Base-by-base conservation (phyloP, 352 stramenopile species). In the Phytopythium vexans region DNA sequence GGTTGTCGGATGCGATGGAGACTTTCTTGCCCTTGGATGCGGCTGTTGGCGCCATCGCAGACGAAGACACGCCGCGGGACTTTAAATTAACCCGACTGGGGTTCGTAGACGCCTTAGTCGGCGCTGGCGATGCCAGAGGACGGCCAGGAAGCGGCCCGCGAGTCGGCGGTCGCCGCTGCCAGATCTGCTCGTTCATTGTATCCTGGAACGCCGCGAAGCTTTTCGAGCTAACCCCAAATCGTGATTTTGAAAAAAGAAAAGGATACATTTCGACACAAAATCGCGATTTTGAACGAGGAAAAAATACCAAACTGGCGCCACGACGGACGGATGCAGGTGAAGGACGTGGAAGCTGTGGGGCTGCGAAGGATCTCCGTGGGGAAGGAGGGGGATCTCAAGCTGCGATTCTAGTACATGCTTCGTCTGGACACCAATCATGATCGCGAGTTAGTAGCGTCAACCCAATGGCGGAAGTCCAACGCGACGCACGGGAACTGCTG, bases 321-420 rank as follows among this genome's bases (percentile, higher is more conserved):
- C 21, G 21, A 27, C 21, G 21, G 21, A 27, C 21, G 21, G 21
- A 27, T 27, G 21, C 21, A 27, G 6, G 11, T 38, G 27, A 9
- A 40, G 32, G 32, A 27, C 21, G 21, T 27, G 21, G 21, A 27
- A 27, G 21, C 21, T 27, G 21, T 43, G 39, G 11, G 8, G 39
- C 39, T 32, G 32, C 12, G 15, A 34, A 4, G 34, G 16, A 6
- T n/a, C 10, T 35, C 7, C 9, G 6, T 16, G 34, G 8, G 3
- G 8, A 27, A 27, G 21, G 21, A 27, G 21, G 21, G 21, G 21
- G 21, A 27, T 27, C 21, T 27, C 21, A 27, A 27, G 21, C 21
- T 15, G 3, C 33, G 34, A 31, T 15, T 16, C 49, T 68, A 80
- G 44, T 75, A 80, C 70, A 75, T 80, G 50, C 70, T 80, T 41